Evolutionary conservation across 2,329 filamentous ascomycete genomes (phyloP).

Genomic region (Curvularia eragrostidis): DNA sequence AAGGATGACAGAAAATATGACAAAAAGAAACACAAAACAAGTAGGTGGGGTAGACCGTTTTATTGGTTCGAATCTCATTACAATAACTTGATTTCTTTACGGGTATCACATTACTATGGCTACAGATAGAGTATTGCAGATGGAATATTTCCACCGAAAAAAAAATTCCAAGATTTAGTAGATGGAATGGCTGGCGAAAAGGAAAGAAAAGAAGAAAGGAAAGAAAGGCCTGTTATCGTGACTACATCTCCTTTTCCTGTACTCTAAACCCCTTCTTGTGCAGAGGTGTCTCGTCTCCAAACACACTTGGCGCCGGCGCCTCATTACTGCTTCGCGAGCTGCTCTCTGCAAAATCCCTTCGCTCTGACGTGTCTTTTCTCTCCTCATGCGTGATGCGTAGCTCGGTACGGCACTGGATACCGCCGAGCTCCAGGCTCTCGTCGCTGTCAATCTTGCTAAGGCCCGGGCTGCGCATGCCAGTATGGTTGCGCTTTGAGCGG

Average conservation of each 20-base stretch:
- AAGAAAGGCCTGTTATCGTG: not conserved
- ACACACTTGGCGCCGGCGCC: slow-evolving; percentile 25
- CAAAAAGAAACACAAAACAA: too few relatives aligned
- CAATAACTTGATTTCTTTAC: too few relatives aligned
- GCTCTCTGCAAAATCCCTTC: slow-evolving; percentile 9
- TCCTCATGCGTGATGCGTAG: slow-evolving; percentile 11
- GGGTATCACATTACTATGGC: too few relatives aligned
- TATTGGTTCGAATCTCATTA: too few relatives aligned
- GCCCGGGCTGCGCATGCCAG: slow-evolving; percentile 11
- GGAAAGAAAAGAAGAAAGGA: not conserved
- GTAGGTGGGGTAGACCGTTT: too few relatives aligned
- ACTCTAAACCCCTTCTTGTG: slow-evolving; percentile 20
- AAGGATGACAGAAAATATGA: too few relatives aligned
- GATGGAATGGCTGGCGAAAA: not conserved
- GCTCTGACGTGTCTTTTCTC: slow-evolving; percentile 6
- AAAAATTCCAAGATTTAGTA: too few relatives aligned
- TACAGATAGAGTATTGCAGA: not conserved
- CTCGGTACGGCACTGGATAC: slow-evolving; percentile 37
- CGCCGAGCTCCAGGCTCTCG: slow-evolving; percentile 23
- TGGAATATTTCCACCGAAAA: too few relatives aligned
- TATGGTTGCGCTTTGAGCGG: slow-evolving; percentile 6
- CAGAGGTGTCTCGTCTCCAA: slow-evolving; percentile 38
- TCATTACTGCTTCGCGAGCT: slow-evolving; percentile 33
- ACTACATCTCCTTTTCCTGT: slow-evolving; percentile 9
- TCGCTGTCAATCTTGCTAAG: slow-evolving; percentile 33